Evolutionary conservation across 805 yeast genomes (phyloP), one percentile per base, ranked within the genome.

Genomic region (Grigorovia jiainica): DNA sequence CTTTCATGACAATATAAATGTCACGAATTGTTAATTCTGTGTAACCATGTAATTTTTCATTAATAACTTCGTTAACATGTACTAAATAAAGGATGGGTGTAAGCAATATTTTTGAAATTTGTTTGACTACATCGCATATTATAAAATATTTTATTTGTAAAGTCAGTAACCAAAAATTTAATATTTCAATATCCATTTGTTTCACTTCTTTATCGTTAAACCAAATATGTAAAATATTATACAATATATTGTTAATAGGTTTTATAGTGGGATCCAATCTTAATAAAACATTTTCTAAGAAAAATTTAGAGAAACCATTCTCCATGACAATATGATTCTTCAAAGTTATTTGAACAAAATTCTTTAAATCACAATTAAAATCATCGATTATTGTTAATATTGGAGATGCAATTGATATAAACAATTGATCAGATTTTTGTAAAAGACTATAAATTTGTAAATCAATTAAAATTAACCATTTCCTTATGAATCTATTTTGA

Each of bases 31-130:
- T 18, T 8, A 34, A 10, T 7, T 34, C 23, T 15, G 11, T 20
- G 17, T 34, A 21, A 6, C 24, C 23, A 19, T 34, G n/a, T 18
- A 34, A 19, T 23, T 38, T 24, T 8, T 38, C 23, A 19, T 39
- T 34, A 17, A 39, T 33, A 6, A 39, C 20, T 24, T n/a, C 11
- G 25, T 39, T 39, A 13, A 39, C 19, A 11, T 39, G 42, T 20
- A 7, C n/a, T 2, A 34, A 11, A 15, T 39, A 39, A 11, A 16
- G 6, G 11, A 32, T 9, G 3, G 42, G 42, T 8, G 24, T 20
- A 3, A 24, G 13, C 7, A 36, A 5, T 11, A 36, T 29, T 5
- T 18, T 15, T 9, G 7, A 7, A 6, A 36, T 5, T 10, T n/a
- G n/a, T 5, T 23, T 20, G 8, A 18, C 19, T 9, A 20, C n/a